Percentiles rank a stretch among this genome's conserved stretches.
Conservation (phyloP, 2,329 filamentous ascomycete genomes). For the Paecilomyces sp. region DNA sequence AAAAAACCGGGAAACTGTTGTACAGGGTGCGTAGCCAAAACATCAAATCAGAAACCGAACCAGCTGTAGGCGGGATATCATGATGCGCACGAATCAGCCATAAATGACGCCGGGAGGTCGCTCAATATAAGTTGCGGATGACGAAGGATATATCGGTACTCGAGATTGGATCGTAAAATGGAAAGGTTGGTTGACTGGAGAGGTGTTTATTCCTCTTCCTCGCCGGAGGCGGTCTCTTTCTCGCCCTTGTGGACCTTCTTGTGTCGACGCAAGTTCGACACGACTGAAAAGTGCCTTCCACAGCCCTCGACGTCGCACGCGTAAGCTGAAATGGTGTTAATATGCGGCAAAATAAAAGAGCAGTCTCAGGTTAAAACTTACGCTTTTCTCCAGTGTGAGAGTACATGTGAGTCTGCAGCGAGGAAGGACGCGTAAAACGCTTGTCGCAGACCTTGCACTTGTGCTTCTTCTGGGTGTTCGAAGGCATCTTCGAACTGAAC, state of each 20-base stretch:
- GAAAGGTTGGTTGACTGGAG: conserved; percentile 1
- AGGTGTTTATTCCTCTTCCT: conserved; percentile 32
- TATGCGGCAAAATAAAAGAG: neutral
- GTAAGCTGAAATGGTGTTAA: conserved; percentile 57
- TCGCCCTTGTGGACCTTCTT: conserved; percentile 87
- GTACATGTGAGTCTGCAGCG: conserved; percentile 95
- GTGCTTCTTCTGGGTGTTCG: conserved; percentile 97
- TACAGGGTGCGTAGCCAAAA: conserved; percentile 4
- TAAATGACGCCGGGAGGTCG: conserved; percentile 6
- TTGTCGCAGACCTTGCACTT: conserved; percentile 99
- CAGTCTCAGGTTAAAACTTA: conserved; percentile 47
- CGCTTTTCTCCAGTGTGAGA: conserved; percentile 97
- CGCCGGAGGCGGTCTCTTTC: conserved; percentile 31
- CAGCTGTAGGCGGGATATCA: conserved; percentile 9
- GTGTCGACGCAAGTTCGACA: conserved; percentile 89
- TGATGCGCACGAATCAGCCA: conserved; percentile 6
- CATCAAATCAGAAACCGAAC: conserved; percentile 4
- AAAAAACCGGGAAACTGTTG: conserved; percentile 7
- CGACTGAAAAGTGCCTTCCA: conserved; percentile 92
- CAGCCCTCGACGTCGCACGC: conserved; percentile 91
- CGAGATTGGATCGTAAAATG: neutral
- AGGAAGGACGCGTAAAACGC: conserved; percentile 89
- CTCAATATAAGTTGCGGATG: conserved; percentile 1
- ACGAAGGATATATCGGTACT: neutral
- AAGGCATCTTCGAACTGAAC: conserved; percentile 93